Evolutionary conservation across 345 rosid species (phyloP).

Genomic region (Ceriops tagal): DNA sequence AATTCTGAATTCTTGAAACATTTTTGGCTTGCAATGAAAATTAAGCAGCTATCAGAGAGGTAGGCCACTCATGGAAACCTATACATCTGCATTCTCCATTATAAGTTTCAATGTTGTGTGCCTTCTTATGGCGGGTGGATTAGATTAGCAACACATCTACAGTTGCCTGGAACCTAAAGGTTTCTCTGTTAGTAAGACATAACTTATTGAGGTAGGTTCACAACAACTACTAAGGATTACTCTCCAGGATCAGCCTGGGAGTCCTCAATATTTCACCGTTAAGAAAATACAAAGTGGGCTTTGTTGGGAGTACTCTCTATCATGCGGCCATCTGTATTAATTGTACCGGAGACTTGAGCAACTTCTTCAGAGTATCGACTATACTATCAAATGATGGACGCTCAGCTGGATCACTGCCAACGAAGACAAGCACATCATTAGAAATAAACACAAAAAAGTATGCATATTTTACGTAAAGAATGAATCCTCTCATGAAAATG

Average conservation of each 20-base stretch:
- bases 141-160: slow-evolving; percentile 30
- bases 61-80: slow-evolving; percentile 7
- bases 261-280: not conserved
- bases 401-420: slow-evolving; percentile 61
- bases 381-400: slow-evolving; percentile 70
- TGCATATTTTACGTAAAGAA: no score
- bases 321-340: slow-evolving; percentile 55
- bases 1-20: slow-evolving; percentile 8
- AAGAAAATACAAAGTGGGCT: not conserved
- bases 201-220: not conserved
- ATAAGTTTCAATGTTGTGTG: slow-evolving; percentile 2
- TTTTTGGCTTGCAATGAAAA: slow-evolving; percentile 9
- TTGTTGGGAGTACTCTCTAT: not conserved
- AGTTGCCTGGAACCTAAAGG: slow-evolving; percentile 22
- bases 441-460: not conserved
- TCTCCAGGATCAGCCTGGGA: not conserved
- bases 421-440: slow-evolving; percentile 3
- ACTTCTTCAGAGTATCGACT: slow-evolving; percentile 67
- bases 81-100: slow-evolving; percentile 8
- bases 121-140: slow-evolving; percentile 14
- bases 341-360: slow-evolving; percentile 72
- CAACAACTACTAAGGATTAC: not conserved
- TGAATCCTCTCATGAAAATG: no score
- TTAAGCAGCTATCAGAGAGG: not conserved
- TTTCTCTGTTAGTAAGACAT: slow-evolving; percentile 16